Percentiles rank a stretch among this genome's conserved stretches.
Conservation (phyloP, 805 yeast species). For the Teunomyces cretensis region DNA sequence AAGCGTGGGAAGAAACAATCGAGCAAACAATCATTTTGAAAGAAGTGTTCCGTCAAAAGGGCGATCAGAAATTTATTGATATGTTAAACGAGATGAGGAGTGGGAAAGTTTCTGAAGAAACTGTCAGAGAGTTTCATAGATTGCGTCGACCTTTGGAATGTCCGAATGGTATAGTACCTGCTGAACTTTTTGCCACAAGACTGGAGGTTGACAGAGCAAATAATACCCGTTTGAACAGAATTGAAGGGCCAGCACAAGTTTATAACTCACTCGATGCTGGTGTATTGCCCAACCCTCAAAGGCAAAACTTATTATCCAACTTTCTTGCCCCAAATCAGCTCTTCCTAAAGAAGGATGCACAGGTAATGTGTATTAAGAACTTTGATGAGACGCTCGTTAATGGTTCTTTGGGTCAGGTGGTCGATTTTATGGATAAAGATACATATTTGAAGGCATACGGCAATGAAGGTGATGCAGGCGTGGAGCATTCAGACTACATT, state of each 20-base stretch:
- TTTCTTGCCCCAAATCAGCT: slow-evolving; percentile 63
- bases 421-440: slow-evolving; percentile 50
- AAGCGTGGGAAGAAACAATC: slow-evolving; percentile 61
- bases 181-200: slow-evolving; percentile 73
- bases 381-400: slow-evolving; percentile 71
- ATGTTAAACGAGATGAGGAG: slow-evolving; percentile 76
- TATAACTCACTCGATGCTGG: slow-evolving; percentile 62
- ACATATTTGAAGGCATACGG: slow-evolving; percentile 30
- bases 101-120: slow-evolving; percentile 53
- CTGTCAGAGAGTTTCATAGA: slow-evolving; percentile 49
- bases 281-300: slow-evolving; percentile 37
- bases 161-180: slow-evolving; percentile 64
- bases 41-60: slow-evolving; percentile 74
- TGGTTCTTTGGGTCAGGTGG: slow-evolving; percentile 72
- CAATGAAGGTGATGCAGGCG: neutral
- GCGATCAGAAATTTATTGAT: slow-evolving; percentile 64
- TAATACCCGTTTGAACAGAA: slow-evolving; percentile 41
- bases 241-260: slow-evolving; percentile 44
- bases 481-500: slow-evolving; percentile 15
- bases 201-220: slow-evolving; percentile 71
- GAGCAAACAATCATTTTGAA: slow-evolving; percentile 56
- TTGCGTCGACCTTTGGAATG: slow-evolving; percentile 52
- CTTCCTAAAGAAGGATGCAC: slow-evolving; percentile 66
- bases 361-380: slow-evolving; percentile 81
- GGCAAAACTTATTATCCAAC: slow-evolving; percentile 48